A percentile compares a stretch with the other conserved stretches of the same genome.
Evolutionary conservation across 495 filamentous ascomycete species (phyloP).

Genomic region (Penicillium subrubescens): DNA sequence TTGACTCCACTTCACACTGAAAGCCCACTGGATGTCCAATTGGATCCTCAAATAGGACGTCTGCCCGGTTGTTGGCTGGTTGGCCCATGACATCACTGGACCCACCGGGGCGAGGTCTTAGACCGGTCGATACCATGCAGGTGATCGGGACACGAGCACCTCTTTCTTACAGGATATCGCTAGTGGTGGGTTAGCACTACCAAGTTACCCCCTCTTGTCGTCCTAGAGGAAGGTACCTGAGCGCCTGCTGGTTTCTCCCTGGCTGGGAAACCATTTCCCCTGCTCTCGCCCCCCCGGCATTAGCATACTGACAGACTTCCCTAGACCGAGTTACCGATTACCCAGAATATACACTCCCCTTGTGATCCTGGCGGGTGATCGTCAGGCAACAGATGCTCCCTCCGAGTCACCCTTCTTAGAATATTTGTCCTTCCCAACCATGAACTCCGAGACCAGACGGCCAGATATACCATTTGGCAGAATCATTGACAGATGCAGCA

Average conservation of each 20-base stretch:
- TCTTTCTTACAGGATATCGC: neutral
- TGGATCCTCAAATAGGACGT: neutral
- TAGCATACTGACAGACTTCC: neutral
- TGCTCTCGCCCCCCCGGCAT: neutral
- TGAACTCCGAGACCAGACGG: neutral
- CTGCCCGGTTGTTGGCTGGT: constrained; percentile 15
- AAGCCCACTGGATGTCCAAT: neutral
- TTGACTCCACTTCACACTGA: neutral
- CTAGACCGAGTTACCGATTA: neutral
- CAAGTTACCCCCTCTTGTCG: neutral
- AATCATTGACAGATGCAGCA: neutral
- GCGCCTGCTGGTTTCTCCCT: neutral
- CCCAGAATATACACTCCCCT: constrained; percentile 3
- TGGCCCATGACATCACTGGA: constrained; percentile 29
- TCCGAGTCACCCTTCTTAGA: neutral
- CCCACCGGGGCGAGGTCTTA: constrained; percentile 27
- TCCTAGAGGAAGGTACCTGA: constrained; percentile 10
- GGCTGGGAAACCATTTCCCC: constrained; percentile 24
- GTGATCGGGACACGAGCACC: constrained; percentile 15
- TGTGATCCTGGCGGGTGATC: constrained; percentile 34
- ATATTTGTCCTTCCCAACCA: neutral
- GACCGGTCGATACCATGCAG: constrained; percentile 36
- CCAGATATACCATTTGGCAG: neutral
- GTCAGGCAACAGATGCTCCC: constrained; percentile 29
- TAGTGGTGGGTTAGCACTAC: neutral